Evolutionary conservation across 2,329 filamentous ascomycete species (phyloP).

Genomic region (Phaeosphaeriaceae sp.): DNA sequence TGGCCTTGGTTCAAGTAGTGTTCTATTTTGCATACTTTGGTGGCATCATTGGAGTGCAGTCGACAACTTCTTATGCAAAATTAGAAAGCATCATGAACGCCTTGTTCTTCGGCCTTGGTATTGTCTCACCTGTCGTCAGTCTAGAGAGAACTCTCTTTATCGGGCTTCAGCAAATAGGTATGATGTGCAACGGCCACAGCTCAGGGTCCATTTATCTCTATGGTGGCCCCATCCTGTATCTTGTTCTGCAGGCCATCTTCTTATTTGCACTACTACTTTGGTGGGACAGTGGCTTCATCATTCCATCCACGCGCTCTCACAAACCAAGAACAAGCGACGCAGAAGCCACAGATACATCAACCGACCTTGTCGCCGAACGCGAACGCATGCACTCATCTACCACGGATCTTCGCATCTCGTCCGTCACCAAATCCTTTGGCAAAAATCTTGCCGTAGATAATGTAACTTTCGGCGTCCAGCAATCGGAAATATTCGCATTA

Average conservation of each 20-base stretch:
- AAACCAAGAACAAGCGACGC: constrained; percentile 48
- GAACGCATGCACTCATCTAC: constrained; percentile 66
- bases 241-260: constrained; percentile 73
- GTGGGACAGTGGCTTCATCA: constrained; percentile 50
- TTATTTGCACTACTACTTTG: constrained; percentile 73
- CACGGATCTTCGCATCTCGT: constrained; percentile 76
- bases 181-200: constrained; percentile 66
- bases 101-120: constrained; percentile 30
- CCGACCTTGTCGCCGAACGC: constrained; percentile 68
- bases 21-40: constrained; percentile 55
- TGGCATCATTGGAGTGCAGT: constrained; percentile 30
- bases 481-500: constrained; percentile 83
- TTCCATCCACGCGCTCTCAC: constrained; percentile 51
- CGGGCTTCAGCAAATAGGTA: constrained; percentile 65
- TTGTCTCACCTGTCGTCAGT: constrained; percentile 28
- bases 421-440: constrained; percentile 79
- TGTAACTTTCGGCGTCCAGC: constrained; percentile 77
- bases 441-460: constrained; percentile 72
- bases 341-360: constrained; percentile 59
- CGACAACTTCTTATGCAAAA: constrained; percentile 17
- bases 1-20: constrained; percentile 72
- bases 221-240: constrained; percentile 82
- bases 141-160: constrained; percentile 27
- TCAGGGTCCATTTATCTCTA: constrained; percentile 75
- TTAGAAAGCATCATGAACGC: constrained; percentile 26